Conservation (phyloP, 2,329 filamentous ascomycete genomes). For the Neonectria coccinea region DNA sequence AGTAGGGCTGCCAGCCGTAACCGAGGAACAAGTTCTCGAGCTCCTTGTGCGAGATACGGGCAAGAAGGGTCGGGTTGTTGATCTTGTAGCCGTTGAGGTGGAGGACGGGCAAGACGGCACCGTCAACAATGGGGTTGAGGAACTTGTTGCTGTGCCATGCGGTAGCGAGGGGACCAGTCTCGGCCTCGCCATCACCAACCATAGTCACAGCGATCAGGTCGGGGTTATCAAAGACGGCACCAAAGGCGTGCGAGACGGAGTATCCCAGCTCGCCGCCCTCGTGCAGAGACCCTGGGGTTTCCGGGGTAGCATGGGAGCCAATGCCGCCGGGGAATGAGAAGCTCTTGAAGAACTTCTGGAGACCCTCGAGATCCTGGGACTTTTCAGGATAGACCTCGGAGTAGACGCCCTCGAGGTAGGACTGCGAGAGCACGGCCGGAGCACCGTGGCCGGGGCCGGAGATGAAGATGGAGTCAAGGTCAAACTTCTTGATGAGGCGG, state of each 20-base stretch:
- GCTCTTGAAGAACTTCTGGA: conserved; percentile 83
- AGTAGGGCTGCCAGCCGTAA: conserved; percentile 84
- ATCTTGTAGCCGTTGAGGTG: conserved; percentile 90
- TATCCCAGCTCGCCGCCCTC: conserved; percentile 88
- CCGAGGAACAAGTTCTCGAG: conserved; percentile 76
- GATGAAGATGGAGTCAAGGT: conserved; percentile 78
- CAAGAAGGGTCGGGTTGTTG: conserved; percentile 81
- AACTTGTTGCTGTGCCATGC: conserved; percentile 88
- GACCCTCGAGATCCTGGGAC: conserved; percentile 73
- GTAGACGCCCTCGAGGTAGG: conserved; percentile 82
- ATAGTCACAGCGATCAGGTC: conserved; percentile 80
- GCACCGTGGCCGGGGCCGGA: conserved; percentile 84
- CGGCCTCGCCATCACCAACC: conserved; percentile 85
- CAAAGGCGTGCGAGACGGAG: conserved; percentile 82
- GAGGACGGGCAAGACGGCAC: conserved; percentile 80
- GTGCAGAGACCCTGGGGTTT: conserved; percentile 81
- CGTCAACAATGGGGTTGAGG: conserved; percentile 81
- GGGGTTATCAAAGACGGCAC: conserved; percentile 80
- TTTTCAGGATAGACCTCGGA: conserved; percentile 82
- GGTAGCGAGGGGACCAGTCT: conserved; percentile 82
- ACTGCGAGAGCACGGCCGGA: conserved; percentile 79
- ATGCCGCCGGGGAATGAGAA: conserved; percentile 87
- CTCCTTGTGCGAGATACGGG: conserved; percentile 80
- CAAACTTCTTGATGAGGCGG: conserved; percentile 83
- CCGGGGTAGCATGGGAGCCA: conserved; percentile 81